Conservation (phyloP, 2,329 filamentous ascomycete genomes). For the Zalaria sp. region DNA sequence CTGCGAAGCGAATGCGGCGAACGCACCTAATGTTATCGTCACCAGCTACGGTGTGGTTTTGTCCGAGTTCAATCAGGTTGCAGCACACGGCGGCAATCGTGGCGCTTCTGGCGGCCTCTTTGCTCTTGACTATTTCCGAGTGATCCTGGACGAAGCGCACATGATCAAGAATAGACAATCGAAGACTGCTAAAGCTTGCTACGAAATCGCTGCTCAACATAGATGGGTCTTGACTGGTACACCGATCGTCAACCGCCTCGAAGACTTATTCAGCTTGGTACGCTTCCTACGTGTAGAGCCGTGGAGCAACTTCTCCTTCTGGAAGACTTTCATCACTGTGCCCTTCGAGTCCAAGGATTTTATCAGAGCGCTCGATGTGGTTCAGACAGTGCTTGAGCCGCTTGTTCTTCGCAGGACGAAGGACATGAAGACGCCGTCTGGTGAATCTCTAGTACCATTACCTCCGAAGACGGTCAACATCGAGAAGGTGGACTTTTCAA, state of each 20-base stretch:
- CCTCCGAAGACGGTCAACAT: conserved; percentile 74
- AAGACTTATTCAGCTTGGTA: conserved; percentile 87
- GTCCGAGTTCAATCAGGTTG: conserved; percentile 72
- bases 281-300: conserved; percentile 88
- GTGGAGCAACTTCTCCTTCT: conserved; percentile 98
- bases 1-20: conserved; percentile 54
- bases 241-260: conserved; percentile 88
- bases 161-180: conserved; percentile 76
- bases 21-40: conserved; percentile 79
- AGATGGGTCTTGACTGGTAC: conserved; percentile 92
- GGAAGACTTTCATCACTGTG: conserved; percentile 96
- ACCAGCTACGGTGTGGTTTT: conserved; percentile 88
- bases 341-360: conserved; percentile 95
- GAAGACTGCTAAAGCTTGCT: conserved; percentile 91
- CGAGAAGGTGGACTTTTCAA: conserved; percentile 72
- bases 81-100: conserved; percentile 50
- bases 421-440: conserved; percentile 91
- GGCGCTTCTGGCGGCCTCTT: conserved; percentile 59
- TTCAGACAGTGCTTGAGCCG: conserved; percentile 91
- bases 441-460: conserved; percentile 65
- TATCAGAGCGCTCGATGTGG: conserved; percentile 82
- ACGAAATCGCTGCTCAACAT: conserved; percentile 72
- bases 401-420: conserved; percentile 92
- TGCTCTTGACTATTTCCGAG: conserved; percentile 82
- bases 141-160: conserved; percentile 93